Evolutionary conservation across 108 stramenopile genomes (phyloP), one percentile per base, ranked within the genome.

Genomic region (Nannochloropsis granulata): DNA sequence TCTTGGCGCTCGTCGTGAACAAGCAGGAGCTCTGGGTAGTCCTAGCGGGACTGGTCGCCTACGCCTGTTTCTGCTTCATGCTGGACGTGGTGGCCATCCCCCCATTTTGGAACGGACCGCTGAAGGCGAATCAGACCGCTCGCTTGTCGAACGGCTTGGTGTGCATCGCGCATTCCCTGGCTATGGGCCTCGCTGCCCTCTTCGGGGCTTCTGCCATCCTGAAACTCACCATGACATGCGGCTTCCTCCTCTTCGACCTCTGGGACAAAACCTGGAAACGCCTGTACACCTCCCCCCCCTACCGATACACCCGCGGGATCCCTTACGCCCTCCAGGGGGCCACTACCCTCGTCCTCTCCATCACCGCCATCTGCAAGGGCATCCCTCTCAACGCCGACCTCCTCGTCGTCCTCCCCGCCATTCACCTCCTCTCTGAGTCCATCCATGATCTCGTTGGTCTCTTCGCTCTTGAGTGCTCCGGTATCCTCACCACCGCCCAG

Each of bases 251-350:
- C 23, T 83, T 83, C 83, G 83, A 83, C 44, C 44, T 56, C 16
- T 83, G 83, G 83, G 83, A 83, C 83, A 44, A 56, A 16, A 45
- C 83, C 56, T 19, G 44, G 44, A 83, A 83, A n/a, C 44, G 83
- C 44, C 83, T 83, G 8, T 83, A 24, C 44, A 23, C 44, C 82
- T 44, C 21, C 16, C 24, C 82, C 19, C 34, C 34, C 82, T 34
- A 42, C 26, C 43, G n/a, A 14, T 23, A 43, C 43, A 82, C 34
- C 42, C 43, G 82, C 21, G 25, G 43, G 82, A 82, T 42, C 34
- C 34, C 34, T 12, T n/a, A 34, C 44, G n/a, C 43, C n/a, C 43
- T 82, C n/a, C 82, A 44, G 14, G 23, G 25, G 13, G n/a, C 82
- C 26, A 23, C 45, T 8, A 24, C 26, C 26, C 26, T 82, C 8